phyloP scores from a whole-genome alignment of 805 yeast species.

The Pichia thaimueangensis region DNA sequence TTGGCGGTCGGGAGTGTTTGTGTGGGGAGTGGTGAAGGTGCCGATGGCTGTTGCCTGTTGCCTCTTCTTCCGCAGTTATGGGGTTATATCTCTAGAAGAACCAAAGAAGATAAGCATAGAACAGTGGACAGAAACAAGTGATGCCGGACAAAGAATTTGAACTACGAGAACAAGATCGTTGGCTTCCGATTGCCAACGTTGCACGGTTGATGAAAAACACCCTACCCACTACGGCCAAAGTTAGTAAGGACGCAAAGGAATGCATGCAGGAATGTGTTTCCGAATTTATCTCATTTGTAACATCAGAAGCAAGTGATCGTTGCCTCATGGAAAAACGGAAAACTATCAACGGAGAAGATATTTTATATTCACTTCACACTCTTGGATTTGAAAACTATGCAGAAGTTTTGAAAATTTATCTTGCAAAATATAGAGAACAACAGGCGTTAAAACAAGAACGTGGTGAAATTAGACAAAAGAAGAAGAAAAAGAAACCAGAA shows the following conservation, averaged over 20 bases:
- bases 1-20: not conserved
- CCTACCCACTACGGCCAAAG: constrained; percentile 65
- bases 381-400: constrained; percentile 67
- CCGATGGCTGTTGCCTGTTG: not conserved
- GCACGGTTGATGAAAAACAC: constrained; percentile 75
- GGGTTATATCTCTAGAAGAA: not conserved
- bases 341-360: constrained; percentile 66
- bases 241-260: constrained; percentile 74
- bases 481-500: constrained; percentile 9
- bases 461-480: constrained; percentile 41
- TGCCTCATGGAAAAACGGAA: constrained; percentile 60
- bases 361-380: constrained; percentile 55
- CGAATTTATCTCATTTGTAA: constrained; percentile 62
- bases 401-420: constrained; percentile 59
- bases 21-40: not conserved
- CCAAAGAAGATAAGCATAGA: not conserved
- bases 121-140: too few relatives aligned
- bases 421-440: constrained; percentile 66
- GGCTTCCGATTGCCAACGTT: constrained; percentile 59
- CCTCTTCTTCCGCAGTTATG: not conserved
- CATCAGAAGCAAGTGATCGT: constrained; percentile 59
- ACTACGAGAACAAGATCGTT: constrained; percentile 52
- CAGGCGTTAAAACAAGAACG: constrained; percentile 68
- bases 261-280: constrained; percentile 64
- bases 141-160: constrained; percentile 36